Evolutionary conservation across 805 yeast species (phyloP).

Genomic region (Zygotorulaspora danielsina): DNA sequence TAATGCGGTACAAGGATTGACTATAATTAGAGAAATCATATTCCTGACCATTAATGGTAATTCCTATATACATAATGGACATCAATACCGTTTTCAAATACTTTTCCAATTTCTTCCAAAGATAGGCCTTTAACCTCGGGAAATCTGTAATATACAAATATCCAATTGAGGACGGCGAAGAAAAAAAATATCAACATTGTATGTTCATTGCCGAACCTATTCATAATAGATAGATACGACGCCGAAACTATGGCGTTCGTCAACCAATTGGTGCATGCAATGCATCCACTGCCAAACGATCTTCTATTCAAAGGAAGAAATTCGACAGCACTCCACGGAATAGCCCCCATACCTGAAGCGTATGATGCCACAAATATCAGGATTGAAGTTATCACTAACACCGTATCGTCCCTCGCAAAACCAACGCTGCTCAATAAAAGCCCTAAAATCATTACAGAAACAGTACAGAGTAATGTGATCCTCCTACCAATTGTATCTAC

Average conservation of each 20-base stretch:
- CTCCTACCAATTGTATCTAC: constrained; percentile 51
- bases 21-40: too few species aligned
- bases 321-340: constrained; percentile 46
- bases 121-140: constrained; percentile 46
- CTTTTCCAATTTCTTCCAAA: constrained; percentile 40
- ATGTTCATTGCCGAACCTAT: constrained; percentile 29
- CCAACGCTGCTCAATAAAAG: constrained; percentile 34
- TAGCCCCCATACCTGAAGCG: constrained; percentile 43
- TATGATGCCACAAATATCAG: constrained; percentile 40
- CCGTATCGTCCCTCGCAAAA: constrained; percentile 20
- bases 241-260: constrained; percentile 38
- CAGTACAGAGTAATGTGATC: constrained; percentile 40
- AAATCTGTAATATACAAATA: constrained; percentile 38
- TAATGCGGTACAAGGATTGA: too few species aligned
- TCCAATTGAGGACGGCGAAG: constrained; percentile 37
- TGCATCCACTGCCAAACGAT: constrained; percentile 41
- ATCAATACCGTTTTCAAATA: constrained; percentile 41
- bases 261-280: constrained; percentile 43
- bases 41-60: constrained; percentile 29
- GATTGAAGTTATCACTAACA: constrained; percentile 32
- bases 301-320: constrained; percentile 42
- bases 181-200: constrained; percentile 37
- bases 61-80: constrained; percentile 35
- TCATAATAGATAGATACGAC: constrained; percentile 36
- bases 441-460: constrained; percentile 40